Evolutionary conservation across 805 yeast genomes (phyloP).

Genomic region (Wickerhamomyces sydowiorum): DNA sequence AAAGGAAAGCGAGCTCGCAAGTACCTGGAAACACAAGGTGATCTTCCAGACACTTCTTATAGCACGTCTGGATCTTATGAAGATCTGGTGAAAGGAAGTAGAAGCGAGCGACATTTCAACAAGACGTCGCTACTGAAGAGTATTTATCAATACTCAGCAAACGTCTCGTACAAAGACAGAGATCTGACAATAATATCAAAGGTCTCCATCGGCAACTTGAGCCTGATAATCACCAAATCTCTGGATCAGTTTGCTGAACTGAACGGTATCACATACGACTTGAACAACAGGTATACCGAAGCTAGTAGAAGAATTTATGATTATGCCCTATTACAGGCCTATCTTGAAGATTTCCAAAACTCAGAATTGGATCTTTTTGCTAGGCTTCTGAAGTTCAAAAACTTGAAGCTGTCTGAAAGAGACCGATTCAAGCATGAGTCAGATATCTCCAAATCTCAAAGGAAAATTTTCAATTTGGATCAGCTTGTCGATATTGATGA

Average conservation of each 20-base stretch:
- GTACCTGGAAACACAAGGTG: background rate
- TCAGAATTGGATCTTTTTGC: background rate
- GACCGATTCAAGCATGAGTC: background rate
- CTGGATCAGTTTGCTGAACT: background rate
- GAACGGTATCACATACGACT: background rate
- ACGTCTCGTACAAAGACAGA: background rate
- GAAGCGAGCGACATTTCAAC: background rate
- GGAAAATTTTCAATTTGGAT: background rate
- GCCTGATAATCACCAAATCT: background rate
- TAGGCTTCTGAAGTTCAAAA: background rate
- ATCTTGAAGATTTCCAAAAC: background rate
- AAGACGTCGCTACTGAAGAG: background rate
- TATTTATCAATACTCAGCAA: background rate
- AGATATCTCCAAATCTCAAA: background rate
- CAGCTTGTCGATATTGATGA: background rate
- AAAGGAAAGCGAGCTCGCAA: too few species aligned
- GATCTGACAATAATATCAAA: background rate
- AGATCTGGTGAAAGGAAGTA: background rate
- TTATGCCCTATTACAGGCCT: background rate
- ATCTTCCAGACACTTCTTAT: background rate
- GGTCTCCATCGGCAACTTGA: background rate
- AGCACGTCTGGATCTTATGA: background rate
- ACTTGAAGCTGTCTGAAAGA: background rate
- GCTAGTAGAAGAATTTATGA: background rate
- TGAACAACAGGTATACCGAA: background rate